Evolutionary conservation across 352 stramenopile species (phyloP).

Genomic region (Globisporangium acanthophoron): DNA sequence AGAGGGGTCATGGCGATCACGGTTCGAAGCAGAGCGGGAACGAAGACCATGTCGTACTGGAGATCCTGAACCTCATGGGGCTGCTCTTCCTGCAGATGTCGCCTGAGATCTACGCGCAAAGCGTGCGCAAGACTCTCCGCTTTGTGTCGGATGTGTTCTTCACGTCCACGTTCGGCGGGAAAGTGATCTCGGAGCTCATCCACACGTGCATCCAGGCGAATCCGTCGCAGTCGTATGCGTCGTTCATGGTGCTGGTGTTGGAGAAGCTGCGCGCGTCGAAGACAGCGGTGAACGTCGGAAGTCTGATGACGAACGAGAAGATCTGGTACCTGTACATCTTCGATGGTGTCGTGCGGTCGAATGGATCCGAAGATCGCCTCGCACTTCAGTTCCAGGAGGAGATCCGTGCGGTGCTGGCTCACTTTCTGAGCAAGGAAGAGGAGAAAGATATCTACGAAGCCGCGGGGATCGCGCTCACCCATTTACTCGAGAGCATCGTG

Average conservation of each 20-base stretch:
- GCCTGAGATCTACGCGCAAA: constrained; percentile 45
- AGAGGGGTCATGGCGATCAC: constrained; percentile 10
- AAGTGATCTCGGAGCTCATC: constrained; percentile 49
- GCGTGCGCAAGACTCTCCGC: constrained; percentile 41
- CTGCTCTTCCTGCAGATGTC: constrained; percentile 64
- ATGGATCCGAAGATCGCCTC: constrained; percentile 16
- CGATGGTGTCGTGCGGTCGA: constrained; percentile 43
- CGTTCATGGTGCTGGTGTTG: constrained; percentile 38
- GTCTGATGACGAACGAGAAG: constrained; percentile 59
- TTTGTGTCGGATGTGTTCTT: constrained; percentile 65
- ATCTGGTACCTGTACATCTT: constrained; percentile 59
- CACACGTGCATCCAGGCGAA: constrained; percentile 43
- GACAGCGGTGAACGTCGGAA: constrained; percentile 18
- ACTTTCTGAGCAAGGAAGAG: constrained; percentile 40
- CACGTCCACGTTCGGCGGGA: constrained; percentile 52
- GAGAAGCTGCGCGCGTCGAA: constrained; percentile 46
- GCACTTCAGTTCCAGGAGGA: constrained; percentile 35
- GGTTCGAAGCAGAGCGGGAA: constrained; percentile 18
- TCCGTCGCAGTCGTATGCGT: constrained; percentile 24
- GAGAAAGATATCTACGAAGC: constrained; percentile 58
- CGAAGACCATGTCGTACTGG: constrained; percentile 46
- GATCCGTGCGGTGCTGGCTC: constrained; percentile 31
- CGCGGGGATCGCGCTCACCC: constrained; percentile 31
- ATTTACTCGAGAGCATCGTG: constrained; percentile 39
- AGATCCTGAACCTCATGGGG: constrained; percentile 56